Conservation (phyloP, 2,329 filamentous ascomycete species). For the Trichoderma sp. region DNA sequence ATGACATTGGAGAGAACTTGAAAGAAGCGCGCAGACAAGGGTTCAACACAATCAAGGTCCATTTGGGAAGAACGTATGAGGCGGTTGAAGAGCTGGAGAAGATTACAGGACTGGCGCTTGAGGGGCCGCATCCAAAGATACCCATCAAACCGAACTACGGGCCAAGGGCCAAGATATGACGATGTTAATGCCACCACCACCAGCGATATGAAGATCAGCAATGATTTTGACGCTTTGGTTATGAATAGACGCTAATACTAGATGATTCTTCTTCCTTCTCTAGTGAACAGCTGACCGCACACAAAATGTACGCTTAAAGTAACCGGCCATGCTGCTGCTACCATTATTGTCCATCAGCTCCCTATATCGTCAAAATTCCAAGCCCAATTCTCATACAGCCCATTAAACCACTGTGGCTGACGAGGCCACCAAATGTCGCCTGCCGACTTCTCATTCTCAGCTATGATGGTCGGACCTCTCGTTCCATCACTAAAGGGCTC, state of each 20-base stretch:
- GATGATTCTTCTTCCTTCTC: neutral
- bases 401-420: neutral
- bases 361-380: neutral
- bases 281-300: neutral
- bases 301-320: neutral
- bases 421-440: neutral
- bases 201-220: neutral
- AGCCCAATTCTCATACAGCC: neutral
- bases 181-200: neutral
- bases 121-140: slow-evolving; percentile 55
- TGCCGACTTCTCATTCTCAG: neutral
- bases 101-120: slow-evolving; percentile 67
- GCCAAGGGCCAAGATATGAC: slow-evolving; percentile 46
- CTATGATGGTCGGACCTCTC: neutral
- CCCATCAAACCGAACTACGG: slow-evolving; percentile 43
- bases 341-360: neutral
- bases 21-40: slow-evolving; percentile 75
- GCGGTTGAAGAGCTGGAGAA: slow-evolving; percentile 81
- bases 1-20: slow-evolving; percentile 93
- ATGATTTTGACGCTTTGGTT: neutral
- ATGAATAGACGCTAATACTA: neutral
- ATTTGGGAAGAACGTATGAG: slow-evolving; percentile 73
- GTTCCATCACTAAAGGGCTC: neutral
- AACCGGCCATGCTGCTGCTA: neutral
- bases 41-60: slow-evolving; percentile 82